Percentiles rank a stretch among this genome's conserved stretches.
These are phyloP conservation scores for Anisodus tanguticus DNA, from an alignment of 257 asterid species.

Conservation along the genomic window DNA sequence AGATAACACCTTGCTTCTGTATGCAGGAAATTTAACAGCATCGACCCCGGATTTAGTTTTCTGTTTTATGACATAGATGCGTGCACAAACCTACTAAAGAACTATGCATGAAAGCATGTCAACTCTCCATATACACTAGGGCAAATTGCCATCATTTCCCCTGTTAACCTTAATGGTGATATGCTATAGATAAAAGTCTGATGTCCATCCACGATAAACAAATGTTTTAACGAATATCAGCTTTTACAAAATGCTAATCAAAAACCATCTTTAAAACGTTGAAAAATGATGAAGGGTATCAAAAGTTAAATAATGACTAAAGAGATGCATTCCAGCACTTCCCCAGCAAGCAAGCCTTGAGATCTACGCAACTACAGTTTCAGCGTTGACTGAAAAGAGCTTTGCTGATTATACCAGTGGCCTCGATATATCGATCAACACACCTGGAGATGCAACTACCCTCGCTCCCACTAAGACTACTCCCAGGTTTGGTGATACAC, in stretches of 20 bases:
- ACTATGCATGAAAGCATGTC: background rate
- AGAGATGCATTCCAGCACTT: slow-evolving; percentile 10
- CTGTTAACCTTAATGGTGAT: background rate
- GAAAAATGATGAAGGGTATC: background rate
- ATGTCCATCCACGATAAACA: background rate
- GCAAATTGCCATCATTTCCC: background rate
- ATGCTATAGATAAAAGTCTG: background rate
- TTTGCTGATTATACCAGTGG: slow-evolving; percentile 74
- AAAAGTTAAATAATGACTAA: background rate
- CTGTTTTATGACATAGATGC: background rate
- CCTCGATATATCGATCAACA: slow-evolving; percentile 88
- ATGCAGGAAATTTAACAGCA: background rate
- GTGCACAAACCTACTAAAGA: slow-evolving; percentile 3
- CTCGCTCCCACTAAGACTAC: slow-evolving; percentile 80
- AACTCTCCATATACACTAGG: background rate
- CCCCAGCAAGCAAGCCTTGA: background rate
- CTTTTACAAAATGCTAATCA: background rate
- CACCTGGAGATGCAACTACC: slow-evolving; percentile 92
- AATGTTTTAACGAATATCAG: background rate
- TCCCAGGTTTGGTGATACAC: slow-evolving; percentile 92
- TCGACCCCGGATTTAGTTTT: background rate
- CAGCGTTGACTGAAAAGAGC: slow-evolving; percentile 71
- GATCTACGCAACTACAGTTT: slow-evolving; percentile 27
- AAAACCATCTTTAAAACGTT: background rate
- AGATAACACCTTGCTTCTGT: background rate